phyloP scores from a whole-genome alignment of 768 basidiomycete species.

The Porpolomopsis calyptriformis region DNA sequence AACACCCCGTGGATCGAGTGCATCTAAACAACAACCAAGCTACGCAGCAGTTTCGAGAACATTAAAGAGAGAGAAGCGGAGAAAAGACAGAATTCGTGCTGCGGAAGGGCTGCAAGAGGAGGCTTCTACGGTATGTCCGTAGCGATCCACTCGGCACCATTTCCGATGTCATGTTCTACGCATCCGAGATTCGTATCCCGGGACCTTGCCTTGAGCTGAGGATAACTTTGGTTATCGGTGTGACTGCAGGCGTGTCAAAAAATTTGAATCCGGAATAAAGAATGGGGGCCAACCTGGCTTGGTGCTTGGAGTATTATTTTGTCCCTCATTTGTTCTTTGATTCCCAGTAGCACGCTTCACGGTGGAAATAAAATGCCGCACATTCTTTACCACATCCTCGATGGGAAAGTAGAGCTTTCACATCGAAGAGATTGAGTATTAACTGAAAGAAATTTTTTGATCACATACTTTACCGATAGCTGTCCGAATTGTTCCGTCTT shows the following conservation, averaged over 20 bases:
- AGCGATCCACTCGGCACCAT: conserved; percentile 7
- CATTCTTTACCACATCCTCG: conserved; percentile 69
- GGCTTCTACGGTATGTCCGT: conserved; percentile 6
- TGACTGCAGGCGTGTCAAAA: conserved; percentile 34
- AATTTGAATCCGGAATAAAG: not conserved
- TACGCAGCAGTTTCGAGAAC: conserved; percentile 30
- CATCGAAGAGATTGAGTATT: not conserved
- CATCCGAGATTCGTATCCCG: conserved; percentile 79
- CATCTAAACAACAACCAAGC: conserved; percentile 21
- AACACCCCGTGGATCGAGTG: conserved; percentile 32
- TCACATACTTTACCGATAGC: conserved; percentile 64
- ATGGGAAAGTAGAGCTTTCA: conserved; percentile 60
- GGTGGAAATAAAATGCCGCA: conserved; percentile 61
- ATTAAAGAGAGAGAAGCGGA: conserved; percentile 29
- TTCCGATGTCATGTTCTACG: conserved; percentile 27
- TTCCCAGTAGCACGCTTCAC: conserved; percentile 72
- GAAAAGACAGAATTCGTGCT: conserved; percentile 15
- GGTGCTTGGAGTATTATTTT: conserved; percentile 27
- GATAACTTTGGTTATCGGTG: conserved; percentile 67
- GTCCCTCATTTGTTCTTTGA: conserved; percentile 33
- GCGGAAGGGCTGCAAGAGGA: conserved; percentile 6
- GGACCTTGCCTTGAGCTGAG: conserved; percentile 82
- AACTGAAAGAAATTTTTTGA: conserved; percentile 2
- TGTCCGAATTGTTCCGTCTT: conserved; percentile 70
- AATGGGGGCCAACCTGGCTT: conserved; percentile 35